Percentiles rank a stretch among this genome's conserved stretches.
Evolutionary conservation across 345 rosid species (phyloP).

Genomic region (Zanthoxylum bungeanum): DNA sequence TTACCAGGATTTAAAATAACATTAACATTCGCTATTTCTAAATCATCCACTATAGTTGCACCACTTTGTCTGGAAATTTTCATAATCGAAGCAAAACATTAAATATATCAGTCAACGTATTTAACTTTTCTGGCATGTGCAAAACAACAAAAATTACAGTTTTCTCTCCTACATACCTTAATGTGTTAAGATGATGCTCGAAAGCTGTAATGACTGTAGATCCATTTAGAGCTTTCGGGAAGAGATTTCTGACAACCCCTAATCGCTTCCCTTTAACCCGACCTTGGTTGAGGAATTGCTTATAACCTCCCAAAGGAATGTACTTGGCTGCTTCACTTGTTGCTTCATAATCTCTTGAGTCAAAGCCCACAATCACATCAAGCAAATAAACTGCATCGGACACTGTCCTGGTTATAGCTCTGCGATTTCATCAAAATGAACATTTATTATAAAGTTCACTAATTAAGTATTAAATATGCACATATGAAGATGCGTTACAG

Average conservation of each 20-base stretch:
- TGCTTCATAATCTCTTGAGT: constrained; percentile 43
- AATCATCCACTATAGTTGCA: constrained; percentile 31
- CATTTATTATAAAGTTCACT: background rate
- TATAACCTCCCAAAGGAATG: constrained; percentile 47
- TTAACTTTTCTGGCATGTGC: background rate
- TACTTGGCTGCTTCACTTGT: constrained; percentile 36
- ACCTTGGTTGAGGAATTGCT: constrained; percentile 26
- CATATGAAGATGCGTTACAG: background rate
- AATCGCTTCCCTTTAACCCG: constrained; percentile 36
- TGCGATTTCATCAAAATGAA: constrained; percentile 19
- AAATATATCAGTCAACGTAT: background rate
- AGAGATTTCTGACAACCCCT: constrained; percentile 29
- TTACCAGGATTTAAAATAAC: background rate
- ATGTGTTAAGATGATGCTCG: constrained; percentile 28
- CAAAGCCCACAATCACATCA: constrained; percentile 59
- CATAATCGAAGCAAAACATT: background rate
- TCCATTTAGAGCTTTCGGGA: constrained; percentile 17
- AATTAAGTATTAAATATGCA: background rate
- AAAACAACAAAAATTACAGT: background rate
- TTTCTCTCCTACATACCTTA: constrained; percentile 24
- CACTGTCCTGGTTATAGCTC: constrained; percentile 61
- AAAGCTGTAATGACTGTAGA: constrained; percentile 4
- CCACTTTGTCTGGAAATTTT: constrained; percentile 23
- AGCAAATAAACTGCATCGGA: constrained; percentile 60
- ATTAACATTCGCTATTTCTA: constrained; percentile 17